Conservation (phyloP, 2,329 filamentous ascomycete genomes). For the Curvularia sp. region DNA sequence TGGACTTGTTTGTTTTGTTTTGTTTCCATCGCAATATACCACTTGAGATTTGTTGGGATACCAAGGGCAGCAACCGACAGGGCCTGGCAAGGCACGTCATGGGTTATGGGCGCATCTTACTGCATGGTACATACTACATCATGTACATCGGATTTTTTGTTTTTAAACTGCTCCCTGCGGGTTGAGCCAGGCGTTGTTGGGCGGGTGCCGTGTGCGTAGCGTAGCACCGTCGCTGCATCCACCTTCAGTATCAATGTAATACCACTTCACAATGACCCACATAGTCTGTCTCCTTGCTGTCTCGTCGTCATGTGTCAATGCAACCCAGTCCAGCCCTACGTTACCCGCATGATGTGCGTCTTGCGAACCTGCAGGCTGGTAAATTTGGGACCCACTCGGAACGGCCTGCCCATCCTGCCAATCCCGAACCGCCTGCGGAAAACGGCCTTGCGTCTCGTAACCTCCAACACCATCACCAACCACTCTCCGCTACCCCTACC, state of each 20-base stretch:
- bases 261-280: conserved; percentile 11
- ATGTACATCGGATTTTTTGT: background rate
- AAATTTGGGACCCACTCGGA: conserved; percentile 31
- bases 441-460: conserved; percentile 5
- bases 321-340: conserved; percentile 20
- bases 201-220: conserved; percentile 19
- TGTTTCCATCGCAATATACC: conserved; percentile 34
- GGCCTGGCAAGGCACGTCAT: too few relatives aligned
- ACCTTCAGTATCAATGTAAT: conserved; percentile 21
- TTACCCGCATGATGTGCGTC: conserved; percentile 27
- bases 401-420: conserved; percentile 16
- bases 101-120: background rate
- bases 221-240: conserved; percentile 15
- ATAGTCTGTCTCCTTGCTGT: background rate
- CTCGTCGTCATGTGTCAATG: conserved; percentile 7
- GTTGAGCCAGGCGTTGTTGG: conserved; percentile 43
- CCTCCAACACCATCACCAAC: conserved; percentile 1
- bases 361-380: conserved; percentile 27
- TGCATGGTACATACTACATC: background rate
- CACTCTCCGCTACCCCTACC: background rate
- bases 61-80: background rate
- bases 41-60: conserved; percentile 24
- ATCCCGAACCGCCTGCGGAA: background rate
- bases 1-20: conserved; percentile 13
- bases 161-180: conserved; percentile 37